These are phyloP conservation scores for Cyclotella baltica DNA, from an alignment of 108 stramenopile species.

Conservation along the genomic window DNA sequence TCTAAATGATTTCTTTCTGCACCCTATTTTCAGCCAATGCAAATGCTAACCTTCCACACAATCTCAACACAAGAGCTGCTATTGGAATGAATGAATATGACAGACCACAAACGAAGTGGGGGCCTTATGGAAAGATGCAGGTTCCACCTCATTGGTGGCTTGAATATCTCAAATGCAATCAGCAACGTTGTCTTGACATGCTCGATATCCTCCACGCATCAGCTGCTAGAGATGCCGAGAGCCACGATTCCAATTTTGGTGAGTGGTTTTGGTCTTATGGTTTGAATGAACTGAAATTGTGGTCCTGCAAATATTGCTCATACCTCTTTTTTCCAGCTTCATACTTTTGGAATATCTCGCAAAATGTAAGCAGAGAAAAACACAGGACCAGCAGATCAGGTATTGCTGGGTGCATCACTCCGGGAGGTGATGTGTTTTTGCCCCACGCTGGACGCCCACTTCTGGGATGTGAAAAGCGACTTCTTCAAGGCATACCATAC, in stretches of 20 bases:
- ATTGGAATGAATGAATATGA: constrained; percentile 60
- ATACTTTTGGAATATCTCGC: constrained; percentile 81
- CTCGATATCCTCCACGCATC: constrained; percentile 64
- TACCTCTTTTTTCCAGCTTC: constrained; percentile 25
- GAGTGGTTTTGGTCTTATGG: background rate
- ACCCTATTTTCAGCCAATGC: constrained; percentile 4
- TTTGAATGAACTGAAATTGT: background rate
- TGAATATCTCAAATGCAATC: constrained; percentile 61
- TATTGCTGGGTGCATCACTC: constrained; percentile 76
- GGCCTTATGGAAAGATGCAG: constrained; percentile 55
- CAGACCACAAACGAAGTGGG: constrained; percentile 61
- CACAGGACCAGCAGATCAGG: constrained; percentile 63
- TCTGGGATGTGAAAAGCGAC: constrained; percentile 78
- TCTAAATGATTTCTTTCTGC: background rate
- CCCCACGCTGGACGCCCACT: constrained; percentile 72
- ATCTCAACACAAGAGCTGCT: constrained; percentile 48
- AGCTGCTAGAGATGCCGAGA: constrained; percentile 70
- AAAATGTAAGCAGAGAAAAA: constrained; percentile 73
- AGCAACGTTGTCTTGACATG: constrained; percentile 57
- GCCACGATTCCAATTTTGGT: constrained; percentile 64
- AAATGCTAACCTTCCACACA: constrained; percentile 58
- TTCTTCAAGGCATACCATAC: constrained; percentile 82
- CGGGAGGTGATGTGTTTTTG: constrained; percentile 78
- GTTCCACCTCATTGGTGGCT: constrained; percentile 77
- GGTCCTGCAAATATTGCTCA: background rate